Percentiles rank a stretch among this genome's conserved stretches.
Evolutionary conservation across 495 filamentous ascomycete species (phyloP).

Genomic region (Penicillium ochrochloron): DNA sequence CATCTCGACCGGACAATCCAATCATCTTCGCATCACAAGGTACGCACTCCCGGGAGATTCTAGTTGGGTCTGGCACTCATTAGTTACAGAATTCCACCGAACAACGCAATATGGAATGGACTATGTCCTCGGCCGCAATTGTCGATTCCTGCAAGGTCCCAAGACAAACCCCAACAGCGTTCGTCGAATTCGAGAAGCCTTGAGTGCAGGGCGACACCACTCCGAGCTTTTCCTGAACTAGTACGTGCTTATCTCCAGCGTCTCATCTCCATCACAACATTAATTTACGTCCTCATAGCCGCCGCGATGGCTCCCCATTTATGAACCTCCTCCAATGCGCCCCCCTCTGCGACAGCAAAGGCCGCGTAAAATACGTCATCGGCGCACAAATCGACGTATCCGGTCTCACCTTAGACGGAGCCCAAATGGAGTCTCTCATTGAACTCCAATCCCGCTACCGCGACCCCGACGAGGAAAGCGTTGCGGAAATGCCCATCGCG

Average conservation of each 20-base stretch:
- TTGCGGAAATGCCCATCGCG: constrained; percentile 20
- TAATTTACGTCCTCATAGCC: constrained; percentile 34
- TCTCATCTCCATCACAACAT: neutral
- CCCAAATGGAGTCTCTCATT: constrained; percentile 61
- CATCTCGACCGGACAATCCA: constrained; percentile 72
- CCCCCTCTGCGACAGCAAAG: constrained; percentile 63
- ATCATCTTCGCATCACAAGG: constrained; percentile 81
- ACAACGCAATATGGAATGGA: constrained; percentile 66
- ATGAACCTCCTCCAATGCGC: constrained; percentile 68
- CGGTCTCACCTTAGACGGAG: constrained; percentile 58
- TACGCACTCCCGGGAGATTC: constrained; percentile 34
- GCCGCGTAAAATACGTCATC: constrained; percentile 64
- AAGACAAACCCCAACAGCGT: constrained; percentile 57
- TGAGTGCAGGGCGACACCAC: constrained; percentile 62
- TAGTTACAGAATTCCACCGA: constrained; percentile 57
- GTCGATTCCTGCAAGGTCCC: constrained; percentile 65
- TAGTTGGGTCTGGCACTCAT: constrained; percentile 1
- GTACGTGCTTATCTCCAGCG: constrained; percentile 40
- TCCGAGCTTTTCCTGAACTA: constrained; percentile 74
- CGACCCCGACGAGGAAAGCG: constrained; percentile 26
- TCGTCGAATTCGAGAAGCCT: constrained; percentile 57
- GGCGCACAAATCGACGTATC: constrained; percentile 66
- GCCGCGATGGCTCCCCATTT: constrained; percentile 66
- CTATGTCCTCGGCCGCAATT: constrained; percentile 64
- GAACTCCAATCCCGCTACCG: constrained; percentile 41